phyloP scores from a whole-genome alignment of 495 filamentous ascomycete species.

The Aspergillus asperescens region DNA sequence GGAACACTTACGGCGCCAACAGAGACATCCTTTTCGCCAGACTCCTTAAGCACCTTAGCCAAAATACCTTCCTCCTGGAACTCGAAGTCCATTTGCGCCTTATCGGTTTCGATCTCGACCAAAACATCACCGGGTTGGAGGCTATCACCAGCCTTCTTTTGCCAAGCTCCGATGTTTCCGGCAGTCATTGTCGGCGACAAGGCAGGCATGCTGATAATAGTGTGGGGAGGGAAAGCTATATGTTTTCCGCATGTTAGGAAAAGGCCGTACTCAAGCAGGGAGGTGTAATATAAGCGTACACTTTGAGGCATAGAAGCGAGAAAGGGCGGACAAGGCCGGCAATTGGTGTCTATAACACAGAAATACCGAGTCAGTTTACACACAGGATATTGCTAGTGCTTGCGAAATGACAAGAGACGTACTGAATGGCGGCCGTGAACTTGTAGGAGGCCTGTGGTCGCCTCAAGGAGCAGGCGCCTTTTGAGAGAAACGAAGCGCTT shows the following conservation, averaged over 20 bases:
- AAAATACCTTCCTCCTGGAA: conserved; percentile 97
- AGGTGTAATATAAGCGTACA: conserved; percentile 44
- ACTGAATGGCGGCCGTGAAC: conserved; percentile 42
- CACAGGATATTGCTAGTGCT: neutral
- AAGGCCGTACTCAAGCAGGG: conserved; percentile 5
- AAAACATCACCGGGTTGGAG: conserved; percentile 93
- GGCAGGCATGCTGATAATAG: conserved; percentile 94
- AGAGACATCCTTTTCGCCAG: conserved; percentile 88
- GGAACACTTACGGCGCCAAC: conserved; percentile 79
- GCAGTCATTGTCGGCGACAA: conserved; percentile 96
- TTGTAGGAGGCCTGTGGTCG: conserved; percentile 41
- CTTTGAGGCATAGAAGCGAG: conserved; percentile 73
- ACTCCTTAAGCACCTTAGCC: conserved; percentile 90
- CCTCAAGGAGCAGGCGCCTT: conserved; percentile 41
- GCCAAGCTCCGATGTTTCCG: conserved; percentile 96
- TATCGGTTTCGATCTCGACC: conserved; percentile 99
- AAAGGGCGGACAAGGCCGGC: conserved; percentile 56
- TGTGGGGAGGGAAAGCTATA: conserved; percentile 83
- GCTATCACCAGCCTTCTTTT: conserved; percentile 89
- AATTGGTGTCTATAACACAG: conserved; percentile 35
- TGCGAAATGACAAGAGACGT: conserved; percentile 14
- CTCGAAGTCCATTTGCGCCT: conserved; percentile 99
- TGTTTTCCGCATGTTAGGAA: conserved; percentile 21
- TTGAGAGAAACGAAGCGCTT: conserved; percentile 41
- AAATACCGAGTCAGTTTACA: conserved; percentile 19